A percentile compares a stretch with the other conserved stretches of the same genome.
Evolutionary conservation across 192 early-diverging fungal species (phyloP).

Genomic region (Diversispora epigaea): DNA sequence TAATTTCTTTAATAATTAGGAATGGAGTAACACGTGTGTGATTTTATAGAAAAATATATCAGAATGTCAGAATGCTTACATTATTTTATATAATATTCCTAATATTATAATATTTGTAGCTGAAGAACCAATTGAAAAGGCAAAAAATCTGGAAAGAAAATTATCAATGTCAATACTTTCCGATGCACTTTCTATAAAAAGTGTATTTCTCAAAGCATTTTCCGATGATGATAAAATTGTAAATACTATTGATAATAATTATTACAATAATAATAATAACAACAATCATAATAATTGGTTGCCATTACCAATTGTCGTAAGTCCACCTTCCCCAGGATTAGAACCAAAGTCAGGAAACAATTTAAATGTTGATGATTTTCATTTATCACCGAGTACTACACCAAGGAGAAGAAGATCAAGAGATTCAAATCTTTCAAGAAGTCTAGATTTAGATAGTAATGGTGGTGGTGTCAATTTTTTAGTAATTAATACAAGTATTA

Average conservation of each 20-base stretch:
- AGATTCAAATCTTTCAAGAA: background rate
- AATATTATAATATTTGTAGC: too few species aligned
- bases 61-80: too few species aligned
- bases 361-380: background rate
- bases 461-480: background rate
- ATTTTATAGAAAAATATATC: too few species aligned
- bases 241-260: background rate
- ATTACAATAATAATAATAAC: background rate
- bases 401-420: background rate
- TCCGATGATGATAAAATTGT: too few species aligned
- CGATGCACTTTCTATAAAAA: background rate
- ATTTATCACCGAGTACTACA: background rate
- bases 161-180: background rate
- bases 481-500: background rate
- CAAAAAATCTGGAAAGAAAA: too few species aligned
- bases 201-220: background rate
- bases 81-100: too few species aligned
- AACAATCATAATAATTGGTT: background rate
- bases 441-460: background rate
- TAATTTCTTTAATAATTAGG: conserved; percentile 27
- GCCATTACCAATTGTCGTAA: conserved; percentile 11
- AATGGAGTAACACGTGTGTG: background rate
- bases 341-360: background rate
- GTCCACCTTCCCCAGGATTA: background rate
- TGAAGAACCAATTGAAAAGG: too few species aligned